Base-by-base conservation (phyloP, 805 yeast species). In the Candida sakaeoensis region DNA sequence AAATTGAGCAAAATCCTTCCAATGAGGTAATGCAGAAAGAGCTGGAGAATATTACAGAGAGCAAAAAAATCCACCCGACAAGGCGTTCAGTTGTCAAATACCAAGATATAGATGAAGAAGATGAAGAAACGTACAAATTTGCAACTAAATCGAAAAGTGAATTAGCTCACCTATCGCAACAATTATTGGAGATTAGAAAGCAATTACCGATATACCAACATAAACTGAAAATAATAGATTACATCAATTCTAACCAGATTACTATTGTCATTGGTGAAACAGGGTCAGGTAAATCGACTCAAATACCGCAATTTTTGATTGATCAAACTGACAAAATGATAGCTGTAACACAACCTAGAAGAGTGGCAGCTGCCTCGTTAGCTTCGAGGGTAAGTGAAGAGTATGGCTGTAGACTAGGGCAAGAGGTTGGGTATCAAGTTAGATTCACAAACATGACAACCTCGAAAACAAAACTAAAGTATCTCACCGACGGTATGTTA, bases 211-310 rank as follows among this genome's bases (percentile, higher is more conserved):
- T 90, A 19, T 88, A 72, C 60, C 79, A 75, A 48, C 86, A 85
- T 45, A 78, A 78, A 50, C 80, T 77, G 32, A 73, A 77, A 39
- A 74, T 91, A 13, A 55, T 85, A 44, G 63, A 72, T 8, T 75
- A 79, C 45, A 54, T 91, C 2, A 42, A 62, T 2, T 44, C 63
- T 8, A 75, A 82, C 51, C 80, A 75, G 46, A 95, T 89, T 4
- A 79, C 90, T 0, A 79, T 91, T 1, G 70, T 91, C 14, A 85
- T 93, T 55, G 98, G 98, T 62, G 98, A 91, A 57, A 91, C 99
- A 0, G 99, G 99, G 62, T 87, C 96, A 6, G 98, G 98, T 69
- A 91, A 91, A 57, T 90, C 98, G 3, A 91, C 99, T 0, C 99
- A 91, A 65, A 81, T 91, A 34, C 98, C 99, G 0, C 98, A 91